Evolutionary conservation across 495 filamentous ascomycete genomes (phyloP).

Genomic region (Hypoxylon fragiforme): DNA sequence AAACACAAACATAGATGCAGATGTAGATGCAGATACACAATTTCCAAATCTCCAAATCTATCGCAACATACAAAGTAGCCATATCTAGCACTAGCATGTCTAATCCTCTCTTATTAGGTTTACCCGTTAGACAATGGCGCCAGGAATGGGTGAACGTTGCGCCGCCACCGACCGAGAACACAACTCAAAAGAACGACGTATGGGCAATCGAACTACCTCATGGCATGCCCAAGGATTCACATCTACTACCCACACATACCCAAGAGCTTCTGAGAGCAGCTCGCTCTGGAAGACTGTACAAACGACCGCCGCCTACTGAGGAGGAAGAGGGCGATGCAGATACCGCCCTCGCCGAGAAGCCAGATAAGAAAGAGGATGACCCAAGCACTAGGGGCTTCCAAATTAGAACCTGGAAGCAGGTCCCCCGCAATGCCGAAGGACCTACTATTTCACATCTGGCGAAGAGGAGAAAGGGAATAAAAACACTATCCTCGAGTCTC

Average conservation of each 20-base stretch:
- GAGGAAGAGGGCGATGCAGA: constrained; percentile 56
- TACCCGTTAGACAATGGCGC: constrained; percentile 92
- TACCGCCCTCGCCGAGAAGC: constrained; percentile 46
- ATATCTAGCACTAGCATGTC: too few relatives aligned
- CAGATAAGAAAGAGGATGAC: constrained; percentile 52
- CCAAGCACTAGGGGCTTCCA: constrained; percentile 69
- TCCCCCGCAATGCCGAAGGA: constrained; percentile 75
- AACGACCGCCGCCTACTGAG: constrained; percentile 54
- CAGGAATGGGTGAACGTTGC: constrained; percentile 70
- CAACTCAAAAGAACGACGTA: constrained; percentile 51
- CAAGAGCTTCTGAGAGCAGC: constrained; percentile 85
- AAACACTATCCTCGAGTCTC: constrained; percentile 50
- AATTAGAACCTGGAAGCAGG: constrained; percentile 74
- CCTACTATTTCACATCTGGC: constrained; percentile 80
- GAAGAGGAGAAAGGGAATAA: constrained; percentile 76
- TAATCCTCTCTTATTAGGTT: constrained; percentile 45
- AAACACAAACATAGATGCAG: too few relatives aligned
- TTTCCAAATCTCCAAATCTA: neutral
- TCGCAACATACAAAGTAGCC: constrained; percentile 3
- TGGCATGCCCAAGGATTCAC: constrained; percentile 84
- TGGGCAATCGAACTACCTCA: constrained; percentile 63
- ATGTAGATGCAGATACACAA: too few relatives aligned
- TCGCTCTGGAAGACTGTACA: constrained; percentile 72
- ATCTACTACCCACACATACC: constrained; percentile 74
- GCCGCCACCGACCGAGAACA: constrained; percentile 62